Conservation (phyloP, 345 rosid species). For the Boechera retrofracta region DNA sequence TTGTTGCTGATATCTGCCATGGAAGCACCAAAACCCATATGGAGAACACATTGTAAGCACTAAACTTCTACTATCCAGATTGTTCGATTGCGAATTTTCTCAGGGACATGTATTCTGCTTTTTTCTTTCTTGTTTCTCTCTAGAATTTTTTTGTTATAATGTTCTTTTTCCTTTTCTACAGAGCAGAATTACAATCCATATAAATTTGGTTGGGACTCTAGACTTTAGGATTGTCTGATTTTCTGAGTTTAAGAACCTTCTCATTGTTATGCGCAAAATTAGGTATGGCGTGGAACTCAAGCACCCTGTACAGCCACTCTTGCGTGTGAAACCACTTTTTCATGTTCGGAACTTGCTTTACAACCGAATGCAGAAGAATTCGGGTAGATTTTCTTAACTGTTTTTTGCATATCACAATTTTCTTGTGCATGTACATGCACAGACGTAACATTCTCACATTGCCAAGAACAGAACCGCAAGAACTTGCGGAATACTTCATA, state of each 20-base stretch:
- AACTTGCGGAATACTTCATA: slow-evolving; percentile 76
- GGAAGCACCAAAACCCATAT: slow-evolving; percentile 52
- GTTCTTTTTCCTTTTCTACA: slow-evolving; percentile 10
- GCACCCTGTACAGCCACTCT: slow-evolving; percentile 72
- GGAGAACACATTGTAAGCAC: slow-evolving; percentile 68
- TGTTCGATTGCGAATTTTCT: slow-evolving; percentile 24
- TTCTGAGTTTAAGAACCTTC: slow-evolving; percentile 34
- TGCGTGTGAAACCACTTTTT: slow-evolving; percentile 76
- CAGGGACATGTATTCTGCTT: slow-evolving; percentile 19
- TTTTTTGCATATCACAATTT: slow-evolving; percentile 24
- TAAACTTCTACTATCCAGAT: slow-evolving; percentile 27
- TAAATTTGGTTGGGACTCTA: slow-evolving; percentile 1
- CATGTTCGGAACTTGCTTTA: slow-evolving; percentile 78
- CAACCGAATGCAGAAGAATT: slow-evolving; percentile 59
- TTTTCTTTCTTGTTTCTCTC: slow-evolving; percentile 21
- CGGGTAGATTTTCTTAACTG: slow-evolving; percentile 55
- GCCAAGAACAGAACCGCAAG: slow-evolving; percentile 60
- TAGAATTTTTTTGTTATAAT: background rate
- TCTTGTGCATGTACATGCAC: slow-evolving; percentile 26
- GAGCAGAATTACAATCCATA: slow-evolving; percentile 18
- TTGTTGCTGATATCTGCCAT: slow-evolving; percentile 53
- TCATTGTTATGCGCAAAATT: slow-evolving; percentile 43
- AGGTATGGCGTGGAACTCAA: slow-evolving; percentile 70
- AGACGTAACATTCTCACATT: slow-evolving; percentile 26
- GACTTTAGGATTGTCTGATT: slow-evolving; percentile 10